phyloP scores from a whole-genome alignment of 192 early-diverging fungal species.

The Entomortierella chlamydospora region DNA sequence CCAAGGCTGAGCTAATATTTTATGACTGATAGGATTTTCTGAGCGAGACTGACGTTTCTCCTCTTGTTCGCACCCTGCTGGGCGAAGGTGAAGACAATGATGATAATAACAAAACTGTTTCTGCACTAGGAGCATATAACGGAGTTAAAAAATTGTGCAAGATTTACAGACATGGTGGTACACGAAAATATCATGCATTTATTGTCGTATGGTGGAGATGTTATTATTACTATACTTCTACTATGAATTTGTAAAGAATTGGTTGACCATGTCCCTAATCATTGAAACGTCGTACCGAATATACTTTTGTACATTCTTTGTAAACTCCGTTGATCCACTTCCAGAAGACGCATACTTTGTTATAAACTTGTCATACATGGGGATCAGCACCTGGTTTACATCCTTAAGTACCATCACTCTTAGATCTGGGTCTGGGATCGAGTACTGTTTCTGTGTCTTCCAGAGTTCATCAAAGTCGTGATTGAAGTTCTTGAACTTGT shows the following conservation, averaged over 20 bases:
- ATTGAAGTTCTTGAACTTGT: constrained; percentile 92
- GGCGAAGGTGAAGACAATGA: background rate
- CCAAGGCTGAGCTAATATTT: too few species aligned
- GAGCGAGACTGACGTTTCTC: background rate
- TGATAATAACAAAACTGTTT: background rate
- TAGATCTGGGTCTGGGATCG: constrained; percentile 84
- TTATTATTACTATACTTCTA: background rate
- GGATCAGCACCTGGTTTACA: constrained; percentile 77
- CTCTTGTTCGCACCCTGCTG: background rate
- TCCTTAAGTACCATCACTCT: constrained; percentile 76
- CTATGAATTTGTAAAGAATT: constrained; percentile 68
- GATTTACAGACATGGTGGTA: too few species aligned
- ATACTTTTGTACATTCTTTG: constrained; percentile 87
- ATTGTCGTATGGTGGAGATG: too few species aligned
- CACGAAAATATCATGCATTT: background rate
- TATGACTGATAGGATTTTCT: background rate
- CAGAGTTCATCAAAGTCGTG: constrained; percentile 82
- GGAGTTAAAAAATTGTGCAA: too few species aligned
- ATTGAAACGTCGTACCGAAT: constrained; percentile 77
- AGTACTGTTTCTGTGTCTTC: constrained; percentile 75
- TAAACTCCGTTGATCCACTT: constrained; percentile 70
- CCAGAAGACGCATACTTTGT: constrained; percentile 66
- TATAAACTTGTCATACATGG: constrained; percentile 81
- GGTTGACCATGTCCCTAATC: constrained; percentile 72
- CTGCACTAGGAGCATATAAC: too few species aligned